Evolutionary conservation across 2,329 filamentous ascomycete species (phyloP), one percentile per base, ranked within the genome.

Genomic region (Diaporthe sp.): DNA sequence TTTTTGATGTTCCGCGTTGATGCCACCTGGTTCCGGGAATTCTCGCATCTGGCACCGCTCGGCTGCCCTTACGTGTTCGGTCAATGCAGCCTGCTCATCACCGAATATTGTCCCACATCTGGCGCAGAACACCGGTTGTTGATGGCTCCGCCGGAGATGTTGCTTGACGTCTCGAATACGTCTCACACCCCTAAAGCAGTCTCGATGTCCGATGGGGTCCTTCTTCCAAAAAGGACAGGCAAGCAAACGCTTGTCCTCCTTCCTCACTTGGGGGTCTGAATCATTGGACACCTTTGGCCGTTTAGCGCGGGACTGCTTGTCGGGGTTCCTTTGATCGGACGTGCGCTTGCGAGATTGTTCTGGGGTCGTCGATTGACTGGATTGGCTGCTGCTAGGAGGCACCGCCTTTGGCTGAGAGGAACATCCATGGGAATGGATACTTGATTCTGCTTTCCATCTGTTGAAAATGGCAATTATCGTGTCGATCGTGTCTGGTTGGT

Each of bases 141-240:
- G 47, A 51, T 80, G 79, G 3, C 25, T 58, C 15, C 78, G 73
- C 4, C 70, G 56, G 2, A 80, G 72, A 47, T 79, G 79, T n/a
- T 78, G 76, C 72, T 80, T 79, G 32, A 80, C 75, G 37, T 79
- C 75, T 7, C 76, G 55, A 44, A 80, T 79, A 19, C 75, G 59
- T 9, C 30, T 74, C 10, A 78, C 73, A 1, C 66, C 66, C 25
- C 65, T 61, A 50, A 73, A 75, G 47, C 79, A 79, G 13, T 56
- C 32, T 15, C 58, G 55, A 51, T 78, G 72, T 13, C 51, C 56
- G 15, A 32, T 19, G 0, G 71, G 70, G 27, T 79, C 73, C 22
- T 72, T 65, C 71, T 78, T 79, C 70, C 73, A 77, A 47, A 77
- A 79, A 1, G 77, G 79, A 35, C 77, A 80, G 9, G 76, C 76